A percentile compares a stretch with the other conserved stretches of the same genome.
Conservation (phyloP, 192 early-diverging fungal genomes). For the Geranomyces variabilis region DNA sequence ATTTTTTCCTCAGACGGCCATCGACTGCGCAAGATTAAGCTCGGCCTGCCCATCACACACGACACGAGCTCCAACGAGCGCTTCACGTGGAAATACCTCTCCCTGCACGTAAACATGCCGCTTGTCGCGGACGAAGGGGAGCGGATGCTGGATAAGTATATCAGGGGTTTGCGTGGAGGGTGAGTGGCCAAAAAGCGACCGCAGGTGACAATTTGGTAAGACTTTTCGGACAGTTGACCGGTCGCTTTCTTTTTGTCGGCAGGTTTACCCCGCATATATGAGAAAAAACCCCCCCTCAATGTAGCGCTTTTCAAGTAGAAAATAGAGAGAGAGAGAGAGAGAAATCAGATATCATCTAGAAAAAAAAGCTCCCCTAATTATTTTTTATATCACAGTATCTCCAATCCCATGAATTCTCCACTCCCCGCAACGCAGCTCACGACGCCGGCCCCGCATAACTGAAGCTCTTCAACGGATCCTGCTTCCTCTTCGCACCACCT, state of each 20-base stretch:
- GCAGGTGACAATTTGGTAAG: no score
- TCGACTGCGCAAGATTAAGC: conserved; percentile 41
- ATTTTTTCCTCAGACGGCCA: conserved; percentile 34
- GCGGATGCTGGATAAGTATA: conserved; percentile 8
- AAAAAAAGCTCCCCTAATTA: no score
- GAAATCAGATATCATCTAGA: no score
- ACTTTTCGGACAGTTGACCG: no score
- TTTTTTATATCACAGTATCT: no score
- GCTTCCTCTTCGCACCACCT: conserved; percentile 15
- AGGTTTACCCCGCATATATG: no score
- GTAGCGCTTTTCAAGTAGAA: no score
- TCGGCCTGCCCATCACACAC: conserved; percentile 43
- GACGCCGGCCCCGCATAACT: conserved; percentile 17
- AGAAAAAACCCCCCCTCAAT: no score
- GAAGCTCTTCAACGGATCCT: conserved; percentile 44
- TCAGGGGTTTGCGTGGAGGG: conserved; percentile 20
- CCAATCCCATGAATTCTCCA: no score
- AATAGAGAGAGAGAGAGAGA: no score
- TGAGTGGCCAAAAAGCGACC: not conserved
- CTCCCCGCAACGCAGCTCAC: no score
- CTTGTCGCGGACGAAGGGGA: not conserved
- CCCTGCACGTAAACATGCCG: not conserved
- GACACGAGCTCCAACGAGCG: conserved; percentile 34
- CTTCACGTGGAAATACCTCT: conserved; percentile 39
- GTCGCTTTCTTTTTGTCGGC: no score